Percentiles rank a stretch among this genome's conserved stretches.
These are phyloP conservation scores for Fallopia convolvulus DNA, from an alignment of 148 eudicot genomes.

Conservation along the genomic window DNA sequence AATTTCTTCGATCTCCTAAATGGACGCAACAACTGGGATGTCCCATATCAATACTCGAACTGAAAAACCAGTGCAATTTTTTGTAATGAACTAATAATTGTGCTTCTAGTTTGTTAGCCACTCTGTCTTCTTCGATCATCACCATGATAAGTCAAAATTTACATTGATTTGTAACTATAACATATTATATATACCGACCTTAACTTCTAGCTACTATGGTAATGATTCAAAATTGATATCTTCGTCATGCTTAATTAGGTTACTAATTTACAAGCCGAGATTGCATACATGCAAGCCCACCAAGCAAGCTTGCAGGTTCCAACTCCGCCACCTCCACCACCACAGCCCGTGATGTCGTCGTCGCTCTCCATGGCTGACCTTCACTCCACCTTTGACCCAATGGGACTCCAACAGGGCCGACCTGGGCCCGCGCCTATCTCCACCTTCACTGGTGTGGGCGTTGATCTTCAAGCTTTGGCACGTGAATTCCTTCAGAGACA, in stretches of 20 bases:
- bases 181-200: too few species aligned
- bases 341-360: constrained; percentile 25
- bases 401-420: constrained; percentile 15
- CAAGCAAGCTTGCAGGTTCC: constrained; percentile 59
- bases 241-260: constrained; percentile 32
- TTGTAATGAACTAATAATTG: too few species aligned
- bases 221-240: too few species aligned
- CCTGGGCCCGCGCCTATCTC: background rate
- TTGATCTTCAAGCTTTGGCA: constrained; percentile 38
- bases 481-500: constrained; percentile 27
- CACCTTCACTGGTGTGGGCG: background rate
- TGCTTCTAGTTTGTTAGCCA: too few species aligned
- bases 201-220: too few species aligned
- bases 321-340: constrained; percentile 57
- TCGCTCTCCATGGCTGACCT: constrained; percentile 20
- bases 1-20: too few species aligned
- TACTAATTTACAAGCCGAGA: constrained; percentile 70
- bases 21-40: too few species aligned
- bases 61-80: too few species aligned
- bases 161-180: too few species aligned
- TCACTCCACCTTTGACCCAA: constrained; percentile 27
- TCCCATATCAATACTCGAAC: too few species aligned
- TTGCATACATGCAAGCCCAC: constrained; percentile 80
- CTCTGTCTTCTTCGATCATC: too few species aligned
- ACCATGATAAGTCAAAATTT: too few species aligned